These are phyloP conservation scores for Haematococcus sp. DNA, from an alignment of 139 green algal species.

Conservation along the genomic window DNA sequence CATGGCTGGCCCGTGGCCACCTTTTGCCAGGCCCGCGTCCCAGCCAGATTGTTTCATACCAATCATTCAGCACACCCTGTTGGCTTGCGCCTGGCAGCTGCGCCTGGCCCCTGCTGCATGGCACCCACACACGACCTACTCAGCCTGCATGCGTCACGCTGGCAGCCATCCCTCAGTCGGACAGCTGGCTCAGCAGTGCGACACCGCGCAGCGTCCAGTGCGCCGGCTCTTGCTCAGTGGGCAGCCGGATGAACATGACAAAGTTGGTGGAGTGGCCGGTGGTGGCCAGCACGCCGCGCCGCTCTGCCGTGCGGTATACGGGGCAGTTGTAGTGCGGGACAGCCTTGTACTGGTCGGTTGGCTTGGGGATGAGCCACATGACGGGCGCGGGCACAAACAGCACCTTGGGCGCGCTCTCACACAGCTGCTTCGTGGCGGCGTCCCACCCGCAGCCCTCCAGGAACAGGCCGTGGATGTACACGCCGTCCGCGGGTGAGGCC, in stretches of 20 bases:
- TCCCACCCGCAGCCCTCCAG: conserved; percentile 76
- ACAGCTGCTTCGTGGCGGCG: conserved; percentile 14
- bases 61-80: no score
- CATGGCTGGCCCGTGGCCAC: no score
- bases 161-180: conserved; percentile 32
- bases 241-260: conserved; percentile 70
- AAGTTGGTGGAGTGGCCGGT: conserved; percentile 86
- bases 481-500: conserved; percentile 50
- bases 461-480: conserved; percentile 68
- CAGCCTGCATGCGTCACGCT: no score
- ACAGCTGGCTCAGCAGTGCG: conserved; percentile 63
- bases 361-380: conserved; percentile 68
- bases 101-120: no score
- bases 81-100: no score
- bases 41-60: no score
- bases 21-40: no score
- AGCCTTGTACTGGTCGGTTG: conserved; percentile 23
- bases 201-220: conserved; percentile 78
- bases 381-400: conserved; percentile 63
- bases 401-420: conserved; percentile 10
- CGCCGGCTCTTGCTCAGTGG: conserved; percentile 37
- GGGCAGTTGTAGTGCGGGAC: conserved; percentile 77
- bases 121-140: no score
- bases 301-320: conserved; percentile 75
- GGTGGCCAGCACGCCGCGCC: conserved; percentile 71